These are phyloP conservation scores for Pugionium dolabratum DNA, from an alignment of 345 rosid genomes.

Conservation along the genomic window DNA sequence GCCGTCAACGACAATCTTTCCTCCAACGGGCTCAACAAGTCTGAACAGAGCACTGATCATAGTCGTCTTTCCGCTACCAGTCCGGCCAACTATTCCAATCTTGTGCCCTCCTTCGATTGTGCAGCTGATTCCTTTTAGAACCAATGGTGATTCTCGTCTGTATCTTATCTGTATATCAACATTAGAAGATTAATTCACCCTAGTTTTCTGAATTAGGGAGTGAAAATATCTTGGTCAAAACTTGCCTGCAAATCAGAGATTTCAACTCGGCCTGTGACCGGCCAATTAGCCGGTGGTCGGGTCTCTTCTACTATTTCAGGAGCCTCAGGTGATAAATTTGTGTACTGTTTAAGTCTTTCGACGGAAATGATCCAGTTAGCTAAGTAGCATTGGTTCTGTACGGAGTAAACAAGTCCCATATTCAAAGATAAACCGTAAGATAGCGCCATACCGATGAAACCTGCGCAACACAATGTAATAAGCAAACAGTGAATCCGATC, in stretches of 20 bases:
- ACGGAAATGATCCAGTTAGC: conserved; percentile 91
- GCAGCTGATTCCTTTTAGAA: conserved; percentile 82
- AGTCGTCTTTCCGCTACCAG: conserved; percentile 96
- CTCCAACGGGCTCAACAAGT: conserved; percentile 85
- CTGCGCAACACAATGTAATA: conserved; percentile 42
- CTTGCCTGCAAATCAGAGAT: conserved; percentile 75
- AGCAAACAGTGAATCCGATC: conserved; percentile 10
- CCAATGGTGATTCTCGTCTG: conserved; percentile 65
- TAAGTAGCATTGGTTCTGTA: conserved; percentile 83
- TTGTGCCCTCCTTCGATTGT: conserved; percentile 84
- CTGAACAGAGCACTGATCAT: conserved; percentile 87
- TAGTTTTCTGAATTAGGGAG: background rate
- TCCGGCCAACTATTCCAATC: conserved; percentile 92
- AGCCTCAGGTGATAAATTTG: conserved; percentile 85
- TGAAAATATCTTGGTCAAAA: conserved; percentile 5
- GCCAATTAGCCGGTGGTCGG: conserved; percentile 80
- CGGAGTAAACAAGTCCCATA: conserved; percentile 65
- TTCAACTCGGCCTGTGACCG: conserved; percentile 76
- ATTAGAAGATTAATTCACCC: background rate
- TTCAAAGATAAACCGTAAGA: conserved; percentile 93
- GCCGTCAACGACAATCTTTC: conserved; percentile 79
- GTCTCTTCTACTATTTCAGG: conserved; percentile 74
- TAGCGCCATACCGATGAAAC: conserved; percentile 97
- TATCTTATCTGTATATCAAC: conserved; percentile 66
- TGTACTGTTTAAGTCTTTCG: conserved; percentile 92